Percentiles rank a stretch among this genome's conserved stretches.
Evolutionary conservation across 1,284 basidiomycete genomes (phyloP).

Genomic region (Cryptococcus sp.): DNA sequence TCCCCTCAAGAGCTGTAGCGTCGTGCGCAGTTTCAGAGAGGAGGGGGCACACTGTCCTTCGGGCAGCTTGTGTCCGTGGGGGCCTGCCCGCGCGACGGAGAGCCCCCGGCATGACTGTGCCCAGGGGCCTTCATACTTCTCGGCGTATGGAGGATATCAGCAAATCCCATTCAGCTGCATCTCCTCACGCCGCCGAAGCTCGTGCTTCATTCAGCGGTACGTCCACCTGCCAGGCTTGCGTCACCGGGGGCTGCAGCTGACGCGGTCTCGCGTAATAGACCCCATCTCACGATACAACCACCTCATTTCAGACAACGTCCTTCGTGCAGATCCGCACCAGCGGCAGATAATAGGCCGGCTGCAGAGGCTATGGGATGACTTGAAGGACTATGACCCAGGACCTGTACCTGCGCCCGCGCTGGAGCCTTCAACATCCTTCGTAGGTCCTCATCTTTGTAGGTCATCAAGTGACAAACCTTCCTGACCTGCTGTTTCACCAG

Average conservation of each 20-base stretch:
- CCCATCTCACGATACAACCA: constrained; percentile 63
- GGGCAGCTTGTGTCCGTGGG: too few relatives aligned
- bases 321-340: constrained; percentile 80
- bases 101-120: too few relatives aligned
- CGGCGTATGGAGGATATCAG: too few relatives aligned
- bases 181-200: constrained; percentile 19
- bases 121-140: too few relatives aligned
- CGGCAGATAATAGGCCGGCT: constrained; percentile 76
- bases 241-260: too few relatives aligned
- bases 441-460: constrained; percentile 16
- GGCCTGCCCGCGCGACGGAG: too few relatives aligned
- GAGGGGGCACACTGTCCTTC: too few relatives aligned
- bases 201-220: constrained; percentile 28
- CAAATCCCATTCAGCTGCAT: not conserved
- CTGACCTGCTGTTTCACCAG: constrained; percentile 34
- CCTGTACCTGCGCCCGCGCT: constrained; percentile 53
- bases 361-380: constrained; percentile 71
- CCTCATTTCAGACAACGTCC: constrained; percentile 65
- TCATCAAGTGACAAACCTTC: not conserved
- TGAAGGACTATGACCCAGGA: constrained; percentile 70
- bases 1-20: too few relatives aligned
- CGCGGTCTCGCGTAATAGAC: constrained; percentile 20
- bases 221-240: too few relatives aligned
- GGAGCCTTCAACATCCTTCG: constrained; percentile 34
- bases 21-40: too few relatives aligned